Conservation (phyloP, 306 rosid species). For the Begonia masoniana region DNA sequence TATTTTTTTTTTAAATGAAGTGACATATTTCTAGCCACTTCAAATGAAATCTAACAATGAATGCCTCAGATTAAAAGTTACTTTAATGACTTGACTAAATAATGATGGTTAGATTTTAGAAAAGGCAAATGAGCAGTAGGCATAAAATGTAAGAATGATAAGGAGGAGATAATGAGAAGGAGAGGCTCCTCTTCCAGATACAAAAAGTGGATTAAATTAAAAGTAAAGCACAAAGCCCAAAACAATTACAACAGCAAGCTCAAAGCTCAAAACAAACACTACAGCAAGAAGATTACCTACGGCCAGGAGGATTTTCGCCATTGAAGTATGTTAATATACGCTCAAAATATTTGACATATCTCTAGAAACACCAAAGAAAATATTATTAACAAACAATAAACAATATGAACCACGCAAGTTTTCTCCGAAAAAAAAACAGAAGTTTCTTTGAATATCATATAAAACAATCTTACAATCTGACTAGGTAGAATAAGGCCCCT, state of each 20-base stretch:
- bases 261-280: conserved; percentile 7
- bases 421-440: neutral
- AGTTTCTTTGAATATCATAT: neutral
- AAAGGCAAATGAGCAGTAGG: no score
- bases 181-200: neutral
- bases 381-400: neutral
- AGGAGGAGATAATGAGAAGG: no score
- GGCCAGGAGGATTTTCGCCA: conserved; percentile 83
- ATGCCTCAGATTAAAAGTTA: no score
- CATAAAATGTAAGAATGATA: no score
- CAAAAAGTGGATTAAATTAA: conserved; percentile 7
- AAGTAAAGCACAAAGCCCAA: neutral
- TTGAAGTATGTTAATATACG: conserved; percentile 75
- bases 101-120: no score
- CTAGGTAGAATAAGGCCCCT: conserved; percentile 93
- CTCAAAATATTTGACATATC: conserved; percentile 92
- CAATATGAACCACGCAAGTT: neutral
- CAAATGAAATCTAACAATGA: no score
- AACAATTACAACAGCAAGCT: neutral
- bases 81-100: no score
- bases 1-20: no score
- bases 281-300: conserved; percentile 43
- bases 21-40: no score
- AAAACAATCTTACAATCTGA: conserved; percentile 70
- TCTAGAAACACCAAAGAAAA: conserved; percentile 25